Percentiles rank a stretch among this genome's conserved stretches.
These are phyloP conservation scores for Thelephora aurantiotincta DNA, from an alignment of 768 basidiomycete species.

Conservation along the genomic window DNA sequence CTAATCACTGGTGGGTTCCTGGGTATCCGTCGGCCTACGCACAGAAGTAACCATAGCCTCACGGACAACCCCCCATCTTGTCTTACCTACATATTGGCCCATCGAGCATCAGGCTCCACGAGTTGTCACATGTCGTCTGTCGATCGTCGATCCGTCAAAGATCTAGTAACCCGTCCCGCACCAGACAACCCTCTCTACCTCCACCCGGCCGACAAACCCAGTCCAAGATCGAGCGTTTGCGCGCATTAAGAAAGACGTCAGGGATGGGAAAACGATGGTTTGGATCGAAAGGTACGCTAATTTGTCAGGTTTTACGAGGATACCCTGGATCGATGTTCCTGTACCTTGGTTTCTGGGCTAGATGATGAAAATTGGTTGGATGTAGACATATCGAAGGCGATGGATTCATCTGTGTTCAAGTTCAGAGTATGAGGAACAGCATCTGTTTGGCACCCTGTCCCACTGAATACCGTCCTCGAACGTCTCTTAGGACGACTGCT, in stretches of 20 bases:
- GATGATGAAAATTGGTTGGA: conserved; percentile 31
- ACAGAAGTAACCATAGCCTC: too few species aligned
- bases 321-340: background rate
- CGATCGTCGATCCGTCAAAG: too few species aligned
- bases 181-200: too few species aligned
- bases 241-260: conserved; percentile 26
- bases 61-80: too few species aligned
- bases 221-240: conserved; percentile 45
- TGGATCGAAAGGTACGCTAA: conserved; percentile 21
- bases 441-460: background rate
- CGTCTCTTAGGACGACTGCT: conserved; percentile 61
- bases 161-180: too few species aligned
- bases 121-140: too few species aligned
- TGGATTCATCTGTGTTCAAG: conserved; percentile 52
- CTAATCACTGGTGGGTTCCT: too few species aligned
- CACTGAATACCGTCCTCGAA: conserved; percentile 14
- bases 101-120: too few species aligned
- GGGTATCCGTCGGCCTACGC: too few species aligned
- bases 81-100: too few species aligned
- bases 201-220: too few species aligned
- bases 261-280: conserved; percentile 19
- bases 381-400: conserved; percentile 28
- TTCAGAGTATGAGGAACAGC: conserved; percentile 27
- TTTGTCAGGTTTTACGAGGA: conserved; percentile 13
- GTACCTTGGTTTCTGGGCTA: conserved; percentile 23